Evolutionary conservation across 2,329 filamentous ascomycete genomes (phyloP), one percentile per base, ranked within the genome.

Genomic region (Aspergillus fructus): DNA sequence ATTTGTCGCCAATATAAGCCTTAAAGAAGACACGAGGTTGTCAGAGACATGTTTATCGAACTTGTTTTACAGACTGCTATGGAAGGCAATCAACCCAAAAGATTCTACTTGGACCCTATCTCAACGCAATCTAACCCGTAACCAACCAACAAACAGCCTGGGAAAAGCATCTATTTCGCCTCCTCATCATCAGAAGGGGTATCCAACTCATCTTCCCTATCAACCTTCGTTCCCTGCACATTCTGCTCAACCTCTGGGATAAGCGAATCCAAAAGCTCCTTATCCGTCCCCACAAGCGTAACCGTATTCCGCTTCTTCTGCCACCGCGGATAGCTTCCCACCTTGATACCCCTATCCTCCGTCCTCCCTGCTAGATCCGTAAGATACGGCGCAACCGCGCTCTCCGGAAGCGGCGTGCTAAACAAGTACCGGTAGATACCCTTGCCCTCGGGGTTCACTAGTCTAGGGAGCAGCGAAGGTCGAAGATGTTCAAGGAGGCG

Each of bases 311-410:
- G 82, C 68, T 86, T 85, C 81, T 91, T 93, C 5, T 89, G 91
- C 92, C 93, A 97, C 55, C 91, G 82, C 37, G 94, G 94, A 75
- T 99, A 97, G 74, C 91, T 96, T 47, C 94, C 94, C 15, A 97
- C 91, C 78, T 97, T 97, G 68, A 97, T 83, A 3, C 91, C 92
- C 68, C 84, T 86, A 1, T 85, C 78, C 71, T 86, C 88, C 21
- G 93, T 89, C 72, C 85, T 85, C 27, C 79, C 83, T 4, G 93
- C 90, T 61, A 97, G 78, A 63, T 90, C 83, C 1, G 91, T 93
- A 68, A 99, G 79, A 71, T 90, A 97, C 17, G 81, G 84, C 12
- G 94, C 93, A 33, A 97, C 86, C 17, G 83, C 84, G 74, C 92
- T 97, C 80, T 99, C 94, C 0, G 89, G 81, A 75, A 96, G 73